These are phyloP conservation scores for Yamagishiella unicocca DNA, from an alignment of 139 green algal species.

Conservation along the genomic window DNA sequence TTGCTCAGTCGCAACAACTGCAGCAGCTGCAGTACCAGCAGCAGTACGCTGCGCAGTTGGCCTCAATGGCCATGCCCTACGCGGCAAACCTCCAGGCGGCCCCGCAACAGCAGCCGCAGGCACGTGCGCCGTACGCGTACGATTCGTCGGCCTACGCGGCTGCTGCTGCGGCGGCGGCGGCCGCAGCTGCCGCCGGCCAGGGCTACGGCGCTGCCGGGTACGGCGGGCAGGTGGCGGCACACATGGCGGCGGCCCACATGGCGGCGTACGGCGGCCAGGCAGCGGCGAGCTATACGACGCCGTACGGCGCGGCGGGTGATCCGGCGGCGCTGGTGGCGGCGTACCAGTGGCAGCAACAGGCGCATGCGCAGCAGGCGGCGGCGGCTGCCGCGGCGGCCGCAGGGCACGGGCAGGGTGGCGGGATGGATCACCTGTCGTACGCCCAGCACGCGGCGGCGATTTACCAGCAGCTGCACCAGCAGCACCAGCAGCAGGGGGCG, in stretches of 20 bases:
- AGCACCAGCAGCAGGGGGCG: background rate
- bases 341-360: conserved; percentile 37
- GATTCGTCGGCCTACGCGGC: conserved; percentile 18
- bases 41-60: conserved; percentile 8
- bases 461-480: conserved; percentile 7
- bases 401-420: conserved; percentile 4
- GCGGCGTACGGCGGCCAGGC: conserved; percentile 24
- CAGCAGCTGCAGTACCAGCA: conserved; percentile 29
- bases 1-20: background rate
- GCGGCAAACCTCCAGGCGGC: background rate
- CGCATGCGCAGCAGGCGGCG: conserved; percentile 4
- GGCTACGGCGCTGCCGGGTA: background rate
- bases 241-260: conserved; percentile 13
- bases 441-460: conserved; percentile 25
- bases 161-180: conserved; percentile 19
- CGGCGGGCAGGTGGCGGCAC: background rate
- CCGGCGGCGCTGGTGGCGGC: conserved; percentile 33
- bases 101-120: background rate
- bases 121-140: conserved; percentile 28
- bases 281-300: background rate
- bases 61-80: conserved; percentile 13
- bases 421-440: conserved; percentile 20
- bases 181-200: conserved; percentile 17
- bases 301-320: background rate
- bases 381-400: background rate